Evolutionary conservation across 2,329 filamentous ascomycete genomes (phyloP).

Genomic region (Davidsoniella virescens): DNA sequence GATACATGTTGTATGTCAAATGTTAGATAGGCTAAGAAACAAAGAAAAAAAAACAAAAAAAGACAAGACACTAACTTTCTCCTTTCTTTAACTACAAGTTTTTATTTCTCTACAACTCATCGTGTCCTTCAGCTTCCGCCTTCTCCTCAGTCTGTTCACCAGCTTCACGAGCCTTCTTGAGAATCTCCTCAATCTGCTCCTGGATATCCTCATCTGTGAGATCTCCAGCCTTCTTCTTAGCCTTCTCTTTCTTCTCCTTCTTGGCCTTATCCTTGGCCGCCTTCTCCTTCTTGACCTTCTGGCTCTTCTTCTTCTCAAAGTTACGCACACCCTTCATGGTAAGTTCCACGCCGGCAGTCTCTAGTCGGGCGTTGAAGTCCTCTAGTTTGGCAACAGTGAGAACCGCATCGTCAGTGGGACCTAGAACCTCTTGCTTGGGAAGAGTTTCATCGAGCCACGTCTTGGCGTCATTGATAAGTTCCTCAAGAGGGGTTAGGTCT

Average conservation of each 20-base stretch:
- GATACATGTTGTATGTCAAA: no score
- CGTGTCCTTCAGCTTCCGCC: conserved; percentile 18
- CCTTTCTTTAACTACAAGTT: neutral
- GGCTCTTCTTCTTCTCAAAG: conserved; percentile 31
- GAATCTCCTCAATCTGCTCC: conserved; percentile 36
- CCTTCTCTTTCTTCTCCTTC: conserved; percentile 23
- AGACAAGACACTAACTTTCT: no score
- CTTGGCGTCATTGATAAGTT: conserved; percentile 43
- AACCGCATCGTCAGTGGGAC: conserved; percentile 55
- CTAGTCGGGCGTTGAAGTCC: conserved; percentile 52
- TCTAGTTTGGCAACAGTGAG: conserved; percentile 57
- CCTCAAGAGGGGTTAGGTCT: conserved; percentile 52
- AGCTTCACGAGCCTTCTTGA: conserved; percentile 17
- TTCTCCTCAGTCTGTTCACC: conserved; percentile 17
- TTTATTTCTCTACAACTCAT: conserved; percentile 14
- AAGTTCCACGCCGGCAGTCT: conserved; percentile 52
- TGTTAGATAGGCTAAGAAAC: neutral
- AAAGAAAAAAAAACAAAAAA: neutral
- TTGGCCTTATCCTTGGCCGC: conserved; percentile 26
- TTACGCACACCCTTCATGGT: conserved; percentile 51
- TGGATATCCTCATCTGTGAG: conserved; percentile 20
- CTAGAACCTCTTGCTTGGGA: conserved; percentile 53
- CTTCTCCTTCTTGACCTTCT: conserved; percentile 30
- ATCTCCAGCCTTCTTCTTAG: conserved; percentile 21
- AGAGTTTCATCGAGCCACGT: conserved; percentile 64